phyloP scores from a whole-genome alignment of 2,329 filamentous ascomycete genomes.

The Colletotrichum musae region DNA sequence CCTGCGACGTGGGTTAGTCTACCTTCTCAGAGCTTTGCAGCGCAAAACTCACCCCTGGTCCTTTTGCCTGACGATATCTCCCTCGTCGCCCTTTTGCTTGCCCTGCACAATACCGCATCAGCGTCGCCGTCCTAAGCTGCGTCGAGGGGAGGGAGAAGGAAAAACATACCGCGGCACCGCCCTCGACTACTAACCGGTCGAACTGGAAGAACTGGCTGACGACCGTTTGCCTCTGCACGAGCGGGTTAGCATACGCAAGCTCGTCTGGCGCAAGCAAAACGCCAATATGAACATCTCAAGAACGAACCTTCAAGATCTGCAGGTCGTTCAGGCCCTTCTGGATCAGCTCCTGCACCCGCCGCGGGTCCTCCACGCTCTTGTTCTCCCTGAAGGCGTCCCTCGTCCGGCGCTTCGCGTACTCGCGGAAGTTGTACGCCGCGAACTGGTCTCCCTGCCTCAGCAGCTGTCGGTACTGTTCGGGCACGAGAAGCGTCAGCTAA shows the following conservation, averaged over 20 bases:
- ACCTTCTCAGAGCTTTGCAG: neutral
- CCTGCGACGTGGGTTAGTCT: slow-evolving; percentile 8
- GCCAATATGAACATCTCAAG: neutral
- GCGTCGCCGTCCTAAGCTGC: neutral
- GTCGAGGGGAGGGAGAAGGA: neutral
- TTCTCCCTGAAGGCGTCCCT: slow-evolving; percentile 91
- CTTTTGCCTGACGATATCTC: slow-evolving; percentile 81
- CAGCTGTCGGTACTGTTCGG: slow-evolving; percentile 93
- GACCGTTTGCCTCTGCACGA: slow-evolving; percentile 88
- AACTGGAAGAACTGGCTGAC: slow-evolving; percentile 96
- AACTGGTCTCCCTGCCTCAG: slow-evolving; percentile 90
- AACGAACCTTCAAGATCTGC: slow-evolving; percentile 90
- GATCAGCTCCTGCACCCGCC: slow-evolving; percentile 87
- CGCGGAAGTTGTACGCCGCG: slow-evolving; percentile 96
- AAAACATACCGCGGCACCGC: slow-evolving; percentile 79
- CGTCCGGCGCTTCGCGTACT: slow-evolving; percentile 93
- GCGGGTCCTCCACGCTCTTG: slow-evolving; percentile 78
- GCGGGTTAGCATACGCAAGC: slow-evolving; percentile 29
- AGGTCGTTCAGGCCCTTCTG: slow-evolving; percentile 90
- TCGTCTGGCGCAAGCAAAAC: neutral
- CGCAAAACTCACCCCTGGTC: slow-evolving; percentile 76
- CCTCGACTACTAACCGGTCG: slow-evolving; percentile 92
- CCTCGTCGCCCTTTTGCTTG: slow-evolving; percentile 77
- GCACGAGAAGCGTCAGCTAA: too few species aligned
- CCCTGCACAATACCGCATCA: slow-evolving; percentile 61